Evolutionary conservation across 352 stramenopile genomes (phyloP).

Genomic region (Phytophthora pistaciae): DNA sequence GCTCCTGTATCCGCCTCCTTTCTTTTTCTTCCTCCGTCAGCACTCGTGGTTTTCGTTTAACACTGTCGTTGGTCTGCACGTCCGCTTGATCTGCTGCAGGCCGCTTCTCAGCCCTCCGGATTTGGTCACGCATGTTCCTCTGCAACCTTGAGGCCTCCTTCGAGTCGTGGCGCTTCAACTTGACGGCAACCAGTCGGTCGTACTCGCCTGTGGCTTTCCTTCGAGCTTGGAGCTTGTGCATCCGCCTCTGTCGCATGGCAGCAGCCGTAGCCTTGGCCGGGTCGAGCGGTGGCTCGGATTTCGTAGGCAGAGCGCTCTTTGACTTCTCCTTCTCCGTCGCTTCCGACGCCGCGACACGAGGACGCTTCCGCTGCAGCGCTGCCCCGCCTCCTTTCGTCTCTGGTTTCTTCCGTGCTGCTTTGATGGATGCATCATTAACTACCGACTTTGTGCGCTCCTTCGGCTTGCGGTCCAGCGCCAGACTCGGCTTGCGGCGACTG

Average conservation of each 20-base stretch:
- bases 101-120: slow-evolving; percentile 12
- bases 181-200: slow-evolving; percentile 13
- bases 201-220: slow-evolving; percentile 26
- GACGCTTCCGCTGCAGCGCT: slow-evolving; percentile 8
- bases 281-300: not conserved
- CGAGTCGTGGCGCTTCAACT: slow-evolving; percentile 20
- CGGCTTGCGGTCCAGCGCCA: not conserved
- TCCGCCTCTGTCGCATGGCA: slow-evolving; percentile 12
- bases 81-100: not conserved
- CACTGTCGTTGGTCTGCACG: not conserved
- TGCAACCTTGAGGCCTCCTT: slow-evolving; percentile 7
- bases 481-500: not conserved
- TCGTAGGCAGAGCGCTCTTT: not conserved
- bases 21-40: slow-evolving; percentile 8
- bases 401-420: not conserved
- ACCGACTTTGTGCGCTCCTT: not conserved
- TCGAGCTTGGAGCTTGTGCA: slow-evolving; percentile 26
- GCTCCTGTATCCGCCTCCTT: slow-evolving; percentile 5
- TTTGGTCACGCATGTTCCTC: slow-evolving; percentile 16
- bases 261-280: slow-evolving; percentile 15
- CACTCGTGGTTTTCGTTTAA: not conserved
- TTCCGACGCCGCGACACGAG: not conserved
- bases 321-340: not conserved
- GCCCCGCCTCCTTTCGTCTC: slow-evolving; percentile 2
- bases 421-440: not conserved